These are phyloP conservation scores for Ampelocalamus luodianensis DNA, from an alignment of 176 grass and related monocot genomes.

Conservation along the genomic window DNA sequence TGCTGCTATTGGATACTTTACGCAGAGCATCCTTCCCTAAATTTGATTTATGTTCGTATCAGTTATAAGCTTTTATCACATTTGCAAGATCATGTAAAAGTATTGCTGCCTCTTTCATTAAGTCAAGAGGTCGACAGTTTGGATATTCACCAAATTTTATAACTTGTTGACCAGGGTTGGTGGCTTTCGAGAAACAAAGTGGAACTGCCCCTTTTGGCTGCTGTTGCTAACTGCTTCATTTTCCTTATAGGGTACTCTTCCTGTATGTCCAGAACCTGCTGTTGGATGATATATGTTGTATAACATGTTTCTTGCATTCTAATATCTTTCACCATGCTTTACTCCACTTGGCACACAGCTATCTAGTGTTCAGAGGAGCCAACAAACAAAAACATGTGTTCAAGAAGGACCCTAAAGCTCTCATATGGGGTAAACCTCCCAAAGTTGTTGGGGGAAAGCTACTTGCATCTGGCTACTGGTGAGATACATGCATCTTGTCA, in stretches of 20 bases:
- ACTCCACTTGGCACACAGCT: constrained; percentile 54
- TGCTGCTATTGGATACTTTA: background rate
- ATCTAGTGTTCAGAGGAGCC: constrained; percentile 86
- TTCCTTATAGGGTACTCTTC: constrained; percentile 80
- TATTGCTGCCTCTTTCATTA: background rate
- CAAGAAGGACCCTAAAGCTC: constrained; percentile 93
- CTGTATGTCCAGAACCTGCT: constrained; percentile 4
- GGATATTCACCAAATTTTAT: constrained; percentile 13
- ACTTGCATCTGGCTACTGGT: constrained; percentile 95
- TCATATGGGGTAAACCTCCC: constrained; percentile 88
- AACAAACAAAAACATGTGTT: constrained; percentile 98
- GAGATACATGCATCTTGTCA: constrained; percentile 4
- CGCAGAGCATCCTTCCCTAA: background rate
- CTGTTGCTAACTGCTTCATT: constrained; percentile 63
- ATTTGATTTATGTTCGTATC: constrained; percentile 3
- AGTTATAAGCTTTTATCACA: constrained; percentile 9
- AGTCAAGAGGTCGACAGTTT: constrained; percentile 9
- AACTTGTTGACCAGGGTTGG: constrained; percentile 68
- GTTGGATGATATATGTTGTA: constrained; percentile 2
- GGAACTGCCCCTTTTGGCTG: constrained; percentile 62
- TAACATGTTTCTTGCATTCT: constrained; percentile 18
- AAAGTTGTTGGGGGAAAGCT: constrained; percentile 90
- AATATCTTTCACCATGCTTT: constrained; percentile 26
- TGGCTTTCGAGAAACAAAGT: constrained; percentile 91
- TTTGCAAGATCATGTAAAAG: background rate